phyloP scores from a whole-genome alignment of 2,329 filamentous ascomycete genomes.

The Ophiostoma sp. region DNA sequence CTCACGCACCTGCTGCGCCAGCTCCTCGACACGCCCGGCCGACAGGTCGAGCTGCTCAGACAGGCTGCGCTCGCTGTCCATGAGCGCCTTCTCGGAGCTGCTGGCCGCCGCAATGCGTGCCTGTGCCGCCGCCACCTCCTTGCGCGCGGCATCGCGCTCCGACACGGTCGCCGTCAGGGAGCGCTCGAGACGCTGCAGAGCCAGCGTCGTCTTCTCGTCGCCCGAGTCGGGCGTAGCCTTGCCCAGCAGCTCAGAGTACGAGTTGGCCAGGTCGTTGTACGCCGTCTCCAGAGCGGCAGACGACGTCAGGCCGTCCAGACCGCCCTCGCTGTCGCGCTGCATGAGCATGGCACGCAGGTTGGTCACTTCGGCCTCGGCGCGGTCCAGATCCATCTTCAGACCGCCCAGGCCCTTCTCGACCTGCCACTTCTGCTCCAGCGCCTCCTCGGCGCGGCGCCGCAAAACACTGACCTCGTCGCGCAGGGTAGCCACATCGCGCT shows the following conservation, averaged over 20 bases:
- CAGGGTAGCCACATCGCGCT: slow-evolving; percentile 72
- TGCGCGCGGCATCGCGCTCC: slow-evolving; percentile 66
- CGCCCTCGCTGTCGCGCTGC: slow-evolving; percentile 69
- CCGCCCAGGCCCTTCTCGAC: slow-evolving; percentile 34
- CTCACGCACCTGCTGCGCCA: slow-evolving; percentile 71
- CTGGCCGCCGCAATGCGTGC: slow-evolving; percentile 56
- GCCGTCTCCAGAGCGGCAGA: slow-evolving; percentile 68
- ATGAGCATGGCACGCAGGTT: slow-evolving; percentile 72
- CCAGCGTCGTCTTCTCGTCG: slow-evolving; percentile 57
- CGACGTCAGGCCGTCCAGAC: slow-evolving; percentile 45
- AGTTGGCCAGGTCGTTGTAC: slow-evolving; percentile 69
- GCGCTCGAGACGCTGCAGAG: slow-evolving; percentile 60
- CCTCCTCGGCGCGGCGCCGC: slow-evolving; percentile 83
- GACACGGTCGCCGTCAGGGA: slow-evolving; percentile 64
- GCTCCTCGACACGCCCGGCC: slow-evolving; percentile 65
- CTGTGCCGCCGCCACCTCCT: slow-evolving; percentile 58
- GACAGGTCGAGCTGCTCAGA: slow-evolving; percentile 67
- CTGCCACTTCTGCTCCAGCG: slow-evolving; percentile 84
- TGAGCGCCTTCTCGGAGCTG: slow-evolving; percentile 48
- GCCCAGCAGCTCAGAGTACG: slow-evolving; percentile 61
- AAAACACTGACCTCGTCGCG: slow-evolving; percentile 80
- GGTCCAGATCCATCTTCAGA: slow-evolving; percentile 88
- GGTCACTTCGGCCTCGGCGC: slow-evolving; percentile 85
- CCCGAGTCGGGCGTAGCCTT: slow-evolving; percentile 56
- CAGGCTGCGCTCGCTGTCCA: slow-evolving; percentile 58